Evolutionary conservation across 2,329 filamentous ascomycete species (phyloP), one percentile per base, ranked within the genome.

Genomic region (Fusarium stilboides): DNA sequence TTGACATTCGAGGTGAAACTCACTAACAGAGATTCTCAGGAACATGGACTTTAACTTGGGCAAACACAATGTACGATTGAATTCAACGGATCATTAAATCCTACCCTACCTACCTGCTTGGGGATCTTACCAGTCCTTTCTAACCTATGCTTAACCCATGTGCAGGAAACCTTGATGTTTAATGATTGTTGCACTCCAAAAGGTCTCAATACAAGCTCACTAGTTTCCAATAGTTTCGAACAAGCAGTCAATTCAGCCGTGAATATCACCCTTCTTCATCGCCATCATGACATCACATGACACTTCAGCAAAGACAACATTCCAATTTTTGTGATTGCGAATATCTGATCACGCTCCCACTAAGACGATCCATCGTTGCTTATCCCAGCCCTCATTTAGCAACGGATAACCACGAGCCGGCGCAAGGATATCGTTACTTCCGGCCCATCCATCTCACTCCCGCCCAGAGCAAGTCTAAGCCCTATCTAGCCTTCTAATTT

Each of bases 401-500:
- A 53, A n/a, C 60, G 62, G 61, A 56, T 42, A 40, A n/a, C 37
- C 4, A 31, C 19, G 31, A 60, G 34, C 31, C 44, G 44, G 52
- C 45, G 12, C 20, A 49, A 33, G n/a, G 36, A 22, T 20, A 45
- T 33, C n/a, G 47, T 28, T 17, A 24, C 33, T 65, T 19, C 47
- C 47, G 33, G 26, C 2, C 22, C 36, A 42, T 49, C 36, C 42
- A 28, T 28, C 22, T 20, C 43, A 20, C 40, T 39, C 34, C 54
- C 28, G 31, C 20, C 26, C 14, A 13, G 47, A 62, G 24, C 12
- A 44, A 36, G 15, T 40, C 53, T 68, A 68, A 65, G 65, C 65
- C 65, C 20, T 69, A 62, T 28, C 40, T 43, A 43, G 36, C 9
- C 22, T 51, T 51, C 22, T 33, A 20, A 33, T 36, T 26, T 36